Conservation (phyloP, 345 rosid genomes). For the Populus davidiana region DNA sequence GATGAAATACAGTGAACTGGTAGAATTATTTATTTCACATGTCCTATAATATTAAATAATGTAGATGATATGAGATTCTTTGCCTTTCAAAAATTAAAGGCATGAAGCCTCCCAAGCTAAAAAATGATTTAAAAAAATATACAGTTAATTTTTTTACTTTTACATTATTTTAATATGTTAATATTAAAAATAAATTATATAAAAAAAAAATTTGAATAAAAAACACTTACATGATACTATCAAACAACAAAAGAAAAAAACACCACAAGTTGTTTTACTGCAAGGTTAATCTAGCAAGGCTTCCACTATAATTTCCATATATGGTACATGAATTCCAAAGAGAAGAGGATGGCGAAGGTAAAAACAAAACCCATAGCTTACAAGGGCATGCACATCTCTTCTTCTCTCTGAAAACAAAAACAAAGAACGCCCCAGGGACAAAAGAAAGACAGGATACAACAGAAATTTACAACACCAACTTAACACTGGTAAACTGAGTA, state of each 20-base stretch:
- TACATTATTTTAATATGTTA: too few species aligned
- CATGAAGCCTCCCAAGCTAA: background rate
- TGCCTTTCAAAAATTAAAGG: background rate
- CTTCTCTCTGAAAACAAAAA: slow-evolving; percentile 39
- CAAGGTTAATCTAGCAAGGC: slow-evolving; percentile 2
- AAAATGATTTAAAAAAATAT: too few species aligned
- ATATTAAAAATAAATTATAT: too few species aligned
- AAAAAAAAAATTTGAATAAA: too few species aligned
- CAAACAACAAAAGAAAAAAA: too few species aligned
- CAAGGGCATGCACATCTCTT: slow-evolving; percentile 59
- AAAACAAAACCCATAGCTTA: slow-evolving; percentile 37
- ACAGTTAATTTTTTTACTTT: too few species aligned
- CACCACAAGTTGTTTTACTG: background rate
- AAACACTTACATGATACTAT: too few species aligned
- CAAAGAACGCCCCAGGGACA: slow-evolving; percentile 26
- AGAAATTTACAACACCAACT: slow-evolving; percentile 43
- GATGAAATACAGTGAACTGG: too few species aligned
- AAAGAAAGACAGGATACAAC: slow-evolving; percentile 29
- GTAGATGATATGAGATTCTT: background rate
- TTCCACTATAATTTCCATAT: slow-evolving; percentile 10
- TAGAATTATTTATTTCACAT: background rate
- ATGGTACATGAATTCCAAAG: slow-evolving; percentile 21
- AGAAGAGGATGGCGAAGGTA: slow-evolving; percentile 5
- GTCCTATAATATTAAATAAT: background rate
- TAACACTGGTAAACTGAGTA: slow-evolving; percentile 56